Percentiles rank a stretch among this genome's conserved stretches.
Conservation (phyloP, 2,329 filamentous ascomycete genomes). For the Diaporthe sp. region DNA sequence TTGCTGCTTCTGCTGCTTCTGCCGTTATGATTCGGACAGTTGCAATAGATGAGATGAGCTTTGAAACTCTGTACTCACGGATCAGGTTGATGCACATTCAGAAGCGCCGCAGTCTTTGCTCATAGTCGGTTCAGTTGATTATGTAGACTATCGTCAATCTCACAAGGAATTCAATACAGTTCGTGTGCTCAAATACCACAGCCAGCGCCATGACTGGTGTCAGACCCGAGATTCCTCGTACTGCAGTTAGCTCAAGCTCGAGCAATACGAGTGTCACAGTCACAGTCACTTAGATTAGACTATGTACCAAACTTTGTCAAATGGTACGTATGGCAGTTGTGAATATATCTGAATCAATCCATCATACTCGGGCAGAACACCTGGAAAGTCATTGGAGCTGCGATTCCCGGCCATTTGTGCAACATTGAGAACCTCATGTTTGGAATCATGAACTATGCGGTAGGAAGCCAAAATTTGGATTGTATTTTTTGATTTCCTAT, state of each 20-base stretch:
- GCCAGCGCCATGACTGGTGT: background rate
- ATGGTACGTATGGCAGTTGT: background rate
- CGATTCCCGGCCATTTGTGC: background rate
- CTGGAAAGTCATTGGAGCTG: background rate
- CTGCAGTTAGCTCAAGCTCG: background rate
- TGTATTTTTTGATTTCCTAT: no score
- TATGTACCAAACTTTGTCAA: background rate
- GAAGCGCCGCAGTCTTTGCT: background rate
- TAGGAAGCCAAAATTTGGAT: no score
- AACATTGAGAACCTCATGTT: no score
- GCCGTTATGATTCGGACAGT: background rate
- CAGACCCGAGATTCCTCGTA: background rate
- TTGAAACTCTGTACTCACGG: background rate
- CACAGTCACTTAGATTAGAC: background rate
- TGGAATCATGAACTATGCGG: no score
- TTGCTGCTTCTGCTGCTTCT: background rate
- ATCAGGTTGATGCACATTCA: background rate
- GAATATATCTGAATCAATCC: background rate
- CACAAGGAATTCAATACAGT: no score
- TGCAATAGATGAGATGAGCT: background rate
- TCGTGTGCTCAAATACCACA: background rate
- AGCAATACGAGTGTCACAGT: background rate
- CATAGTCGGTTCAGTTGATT: background rate
- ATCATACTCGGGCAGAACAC: background rate
- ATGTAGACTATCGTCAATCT: background rate